Conservation (phyloP, 2,329 filamentous ascomycete genomes). For the Ampelomyces quisqualis region DNA sequence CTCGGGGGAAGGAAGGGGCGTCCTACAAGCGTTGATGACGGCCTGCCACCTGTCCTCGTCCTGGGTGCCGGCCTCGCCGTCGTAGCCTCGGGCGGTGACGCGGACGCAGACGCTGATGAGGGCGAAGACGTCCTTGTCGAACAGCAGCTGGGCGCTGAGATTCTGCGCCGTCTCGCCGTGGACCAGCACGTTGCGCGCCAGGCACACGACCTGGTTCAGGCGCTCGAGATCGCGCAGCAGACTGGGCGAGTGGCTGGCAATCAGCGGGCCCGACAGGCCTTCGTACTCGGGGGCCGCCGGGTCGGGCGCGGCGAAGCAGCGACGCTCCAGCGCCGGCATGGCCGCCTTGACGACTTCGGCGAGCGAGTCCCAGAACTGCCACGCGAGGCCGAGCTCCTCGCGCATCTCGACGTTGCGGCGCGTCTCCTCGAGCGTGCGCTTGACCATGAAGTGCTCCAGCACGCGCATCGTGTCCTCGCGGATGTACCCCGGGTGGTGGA, state of each 20-base stretch:
- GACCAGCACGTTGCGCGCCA: slow-evolving; percentile 63
- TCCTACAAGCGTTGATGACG: slow-evolving; percentile 64
- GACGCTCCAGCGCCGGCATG: slow-evolving; percentile 61
- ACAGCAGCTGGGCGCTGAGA: slow-evolving; percentile 59
- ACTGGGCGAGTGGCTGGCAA: slow-evolving; percentile 60
- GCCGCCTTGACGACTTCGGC: slow-evolving; percentile 59
- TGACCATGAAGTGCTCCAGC: slow-evolving; percentile 56
- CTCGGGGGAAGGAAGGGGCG: too few species aligned
- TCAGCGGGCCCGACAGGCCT: slow-evolving; percentile 60
- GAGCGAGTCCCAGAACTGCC: slow-evolving; percentile 61
- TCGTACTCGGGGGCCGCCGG: slow-evolving; percentile 58
- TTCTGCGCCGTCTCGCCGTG: slow-evolving; percentile 63
- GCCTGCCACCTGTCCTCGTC: slow-evolving; percentile 67
- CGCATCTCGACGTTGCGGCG: slow-evolving; percentile 58
- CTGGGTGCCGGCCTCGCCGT: slow-evolving; percentile 61
- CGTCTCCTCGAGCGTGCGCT: slow-evolving; percentile 61
- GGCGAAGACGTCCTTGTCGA: slow-evolving; percentile 62
- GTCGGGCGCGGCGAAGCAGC: slow-evolving; percentile 63
- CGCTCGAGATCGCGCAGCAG: slow-evolving; percentile 64
- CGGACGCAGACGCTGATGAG: slow-evolving; percentile 65
- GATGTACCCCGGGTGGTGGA: slow-evolving; percentile 61
- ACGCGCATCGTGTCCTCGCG: slow-evolving; percentile 60
- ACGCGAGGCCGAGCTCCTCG: slow-evolving; percentile 58
- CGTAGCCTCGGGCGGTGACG: slow-evolving; percentile 64
- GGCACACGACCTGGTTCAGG: slow-evolving; percentile 62